Percentiles rank a stretch among this genome's conserved stretches.
Evolutionary conservation across 257 asterid species (phyloP).

Genomic region (Vinca minor): DNA sequence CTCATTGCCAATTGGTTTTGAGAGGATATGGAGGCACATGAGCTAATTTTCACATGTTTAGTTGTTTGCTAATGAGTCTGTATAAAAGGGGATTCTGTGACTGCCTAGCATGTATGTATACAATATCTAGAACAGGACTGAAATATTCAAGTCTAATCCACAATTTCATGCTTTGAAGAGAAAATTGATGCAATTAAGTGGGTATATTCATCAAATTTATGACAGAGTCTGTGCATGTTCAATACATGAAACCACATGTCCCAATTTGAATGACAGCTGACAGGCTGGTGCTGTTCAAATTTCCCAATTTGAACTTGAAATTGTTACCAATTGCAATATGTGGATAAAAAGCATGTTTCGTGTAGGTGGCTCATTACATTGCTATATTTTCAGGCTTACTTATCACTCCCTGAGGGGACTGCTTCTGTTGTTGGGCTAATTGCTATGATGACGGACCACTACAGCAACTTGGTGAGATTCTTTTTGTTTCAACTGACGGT

Average conservation of each 20-base stretch:
- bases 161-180: background rate
- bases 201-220: background rate
- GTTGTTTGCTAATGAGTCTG: background rate
- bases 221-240: background rate
- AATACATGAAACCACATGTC: background rate
- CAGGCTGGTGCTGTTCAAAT: background rate
- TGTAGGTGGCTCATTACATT: background rate
- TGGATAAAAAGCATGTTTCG: background rate
- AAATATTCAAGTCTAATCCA: background rate
- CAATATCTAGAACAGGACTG: background rate
- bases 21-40: no score
- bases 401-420: conserved; percentile 93
- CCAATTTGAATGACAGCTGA: background rate
- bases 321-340: background rate
- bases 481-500: conserved; percentile 2
- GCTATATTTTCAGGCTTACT: conserved; percentile 66
- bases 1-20: no score
- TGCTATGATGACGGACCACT: conserved; percentile 98
- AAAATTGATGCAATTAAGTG: background rate
- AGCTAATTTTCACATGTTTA: no score
- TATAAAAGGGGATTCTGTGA: background rate
- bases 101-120: background rate
- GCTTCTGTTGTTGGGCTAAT: conserved; percentile 83
- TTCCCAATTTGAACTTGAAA: background rate
- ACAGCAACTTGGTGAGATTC: conserved; percentile 72